Conservation (phyloP, 495 filamentous ascomycete species). For the Hypoxylon rickii region DNA sequence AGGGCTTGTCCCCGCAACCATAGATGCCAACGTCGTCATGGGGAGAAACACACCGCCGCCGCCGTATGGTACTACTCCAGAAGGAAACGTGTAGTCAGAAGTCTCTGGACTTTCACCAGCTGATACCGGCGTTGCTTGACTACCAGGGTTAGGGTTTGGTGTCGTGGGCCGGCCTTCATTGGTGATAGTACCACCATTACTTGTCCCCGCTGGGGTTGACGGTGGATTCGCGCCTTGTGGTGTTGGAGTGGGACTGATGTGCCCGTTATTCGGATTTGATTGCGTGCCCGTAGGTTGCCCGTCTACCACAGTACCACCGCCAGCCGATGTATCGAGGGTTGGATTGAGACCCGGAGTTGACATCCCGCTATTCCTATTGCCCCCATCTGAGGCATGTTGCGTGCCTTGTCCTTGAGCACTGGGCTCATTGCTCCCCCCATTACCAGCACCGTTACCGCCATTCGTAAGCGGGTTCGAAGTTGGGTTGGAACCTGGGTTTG, state of each 20-base stretch:
- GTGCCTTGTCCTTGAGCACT: constrained; percentile 1
- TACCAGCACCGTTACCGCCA: constrained; percentile 3
- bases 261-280: constrained; percentile 3
- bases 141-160: constrained; percentile 12
- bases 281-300: constrained; percentile 5
- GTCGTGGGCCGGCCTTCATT: constrained; percentile 19
- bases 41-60: constrained; percentile 8
- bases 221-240: constrained; percentile 11
- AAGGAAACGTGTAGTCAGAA: constrained; percentile 24
- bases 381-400: not conserved
- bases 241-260: constrained; percentile 3
- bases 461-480: constrained; percentile 5
- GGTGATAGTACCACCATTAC: constrained; percentile 4
- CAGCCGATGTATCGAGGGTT: constrained; percentile 1
- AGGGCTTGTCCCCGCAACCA: constrained; percentile 33
- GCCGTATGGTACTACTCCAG: constrained; percentile 32
- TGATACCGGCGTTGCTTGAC: constrained; percentile 4
- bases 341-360: constrained; percentile 3
- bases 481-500: constrained; percentile 1
- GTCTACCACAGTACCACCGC: not conserved
- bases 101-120: constrained; percentile 14
- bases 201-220: constrained; percentile 1
- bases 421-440: not conserved
- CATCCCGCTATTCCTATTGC: constrained; percentile 1
- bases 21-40: constrained; percentile 30